A percentile compares a stretch with the other conserved stretches of the same genome.
Conservation (phyloP, 202 grass and related monocot species). For the Panicum virgatum region DNA sequence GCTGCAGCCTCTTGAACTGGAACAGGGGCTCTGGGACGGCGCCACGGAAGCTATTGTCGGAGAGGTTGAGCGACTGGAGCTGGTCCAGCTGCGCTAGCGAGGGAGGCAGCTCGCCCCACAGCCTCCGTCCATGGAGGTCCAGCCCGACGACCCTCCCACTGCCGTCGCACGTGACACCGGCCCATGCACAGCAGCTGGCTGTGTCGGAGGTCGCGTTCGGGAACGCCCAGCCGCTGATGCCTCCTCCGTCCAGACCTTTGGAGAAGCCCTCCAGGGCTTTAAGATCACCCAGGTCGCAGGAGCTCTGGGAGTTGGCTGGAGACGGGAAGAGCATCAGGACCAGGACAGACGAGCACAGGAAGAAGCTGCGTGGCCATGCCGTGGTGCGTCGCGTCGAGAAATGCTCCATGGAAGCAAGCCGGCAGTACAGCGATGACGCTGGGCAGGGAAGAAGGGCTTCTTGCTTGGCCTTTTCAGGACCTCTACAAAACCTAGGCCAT, state of each 20-base stretch:
- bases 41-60: conserved; percentile 61
- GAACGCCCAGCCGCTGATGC: conserved; percentile 47
- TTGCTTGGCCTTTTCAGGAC: conserved; percentile 36
- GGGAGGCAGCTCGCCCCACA: conserved; percentile 58
- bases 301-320: conserved; percentile 40
- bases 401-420: conserved; percentile 35
- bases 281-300: conserved; percentile 59
- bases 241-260: conserved; percentile 38
- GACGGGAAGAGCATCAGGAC: conserved; percentile 36
- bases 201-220: conserved; percentile 36
- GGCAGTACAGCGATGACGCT: not conserved
- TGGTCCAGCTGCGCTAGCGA: conserved; percentile 66
- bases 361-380: conserved; percentile 39
- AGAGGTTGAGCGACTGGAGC: conserved; percentile 72
- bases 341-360: conserved; percentile 45
- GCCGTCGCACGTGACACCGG: conserved; percentile 54
- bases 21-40: conserved; percentile 54
- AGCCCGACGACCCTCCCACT: conserved; percentile 55
- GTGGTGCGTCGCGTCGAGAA: conserved; percentile 30
- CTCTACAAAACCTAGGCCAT: conserved; percentile 37
- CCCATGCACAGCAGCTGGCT: conserved; percentile 67
- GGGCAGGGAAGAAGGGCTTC: conserved; percentile 25
- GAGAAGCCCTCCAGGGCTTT: conserved; percentile 60
- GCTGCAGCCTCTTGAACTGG: conserved; percentile 54
- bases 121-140: conserved; percentile 71